Base-by-base conservation (phyloP, 306 rosid genomes). In the Malus orientalis region DNA sequence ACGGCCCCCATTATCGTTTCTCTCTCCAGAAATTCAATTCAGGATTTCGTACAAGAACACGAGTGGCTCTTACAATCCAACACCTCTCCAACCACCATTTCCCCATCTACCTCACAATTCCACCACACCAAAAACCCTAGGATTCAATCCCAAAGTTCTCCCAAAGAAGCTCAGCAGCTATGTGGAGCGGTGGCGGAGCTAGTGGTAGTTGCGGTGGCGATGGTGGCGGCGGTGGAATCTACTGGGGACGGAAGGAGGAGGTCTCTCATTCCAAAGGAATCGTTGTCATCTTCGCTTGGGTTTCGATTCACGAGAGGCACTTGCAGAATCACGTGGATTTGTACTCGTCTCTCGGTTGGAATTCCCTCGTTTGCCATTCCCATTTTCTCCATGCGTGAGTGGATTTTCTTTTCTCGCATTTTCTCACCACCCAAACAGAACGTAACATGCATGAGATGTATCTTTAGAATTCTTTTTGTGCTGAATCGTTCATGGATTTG, bases 211-310 rank as follows among this genome's bases (percentile, higher is more conserved):
- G 47, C 11, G 55, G 20, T 15, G 20, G 55, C 8, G 20, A 72
- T 20, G 79, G 69, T n/a, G 69, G 70, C 4, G 81, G 77, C 44
- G 87, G 83, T 7, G 74, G 81, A 40, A 85, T 92, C 61, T 87
- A 87, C 44, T 95, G 99, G 98, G 97, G 90, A 53, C 84, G 96
- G 57, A 95, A 87, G 79, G 92, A 85, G 76, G 91, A 85, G 32
- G 81, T 60, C 32, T 33, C 80, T 54, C 87, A 69, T 75, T 88
- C 82, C 74, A 88, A 81, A 87, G 98, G 99, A 64, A 84, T 95
- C 72, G 97, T 81, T 38, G 96, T 92, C 64, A 80, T 92, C 44
- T 95, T 92, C 69, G 83, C 97, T 85, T 95, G 99, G 99, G 88
- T 88, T 85, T 95, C 99, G 67, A 83, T 91, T 84, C 84, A 86